Base-by-base conservation (phyloP, 2,329 filamentous ascomycete species). In the Zelopaecilomyces penicillatus region DNA sequence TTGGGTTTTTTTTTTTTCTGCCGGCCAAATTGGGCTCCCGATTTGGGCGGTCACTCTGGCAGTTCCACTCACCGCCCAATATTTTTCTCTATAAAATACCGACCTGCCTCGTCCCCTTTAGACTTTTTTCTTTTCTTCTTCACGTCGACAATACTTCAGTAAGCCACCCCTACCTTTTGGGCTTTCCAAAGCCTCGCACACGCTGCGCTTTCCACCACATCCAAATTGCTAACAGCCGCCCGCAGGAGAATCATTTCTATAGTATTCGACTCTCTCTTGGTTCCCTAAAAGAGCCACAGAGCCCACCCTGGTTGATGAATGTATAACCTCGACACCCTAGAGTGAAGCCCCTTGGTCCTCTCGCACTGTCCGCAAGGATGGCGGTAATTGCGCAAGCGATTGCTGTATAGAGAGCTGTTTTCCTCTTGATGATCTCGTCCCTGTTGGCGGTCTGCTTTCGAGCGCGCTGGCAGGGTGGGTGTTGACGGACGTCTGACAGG, bases 231-330 rank as follows among this genome's bases (percentile, higher is more conserved):
- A 54, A 59, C 52, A 46, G 50, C 44, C 46, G 31, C 34, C 54
- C 53, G 52, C 64, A 73, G 65, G 69, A 88, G 86, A 90, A 91
- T 91, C 87, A 87, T 87, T 94, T 95, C 85, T 95, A 90, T 89
- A 95, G 88, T 90, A 83, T 77, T 87, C 82, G 82, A 89, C 85
- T 78, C 76, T 77, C 82, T 87, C 86, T 93, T 84, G 87, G 82
- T 84, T 91, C 80, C 81, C 80, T 78, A 89, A 78, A 85, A 76
- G 76, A 95, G 89, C 86, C 80, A 88, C 85, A 91, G 84, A 88
- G 79, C 81, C 81, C 80, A 91, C 82, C 85, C 87, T 88, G 87
- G 86, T 85, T 87, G 87, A 94, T 93, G 87, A 94, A 68, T 70
- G 60, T 60, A 86, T 78, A 83, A 87, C 87, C 85, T 87, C 87